Percentiles rank a stretch among this genome's conserved stretches.
phyloP scores from a whole-genome alignment of 495 filamentous ascomycete genomes.

The Xylaria curta region DNA sequence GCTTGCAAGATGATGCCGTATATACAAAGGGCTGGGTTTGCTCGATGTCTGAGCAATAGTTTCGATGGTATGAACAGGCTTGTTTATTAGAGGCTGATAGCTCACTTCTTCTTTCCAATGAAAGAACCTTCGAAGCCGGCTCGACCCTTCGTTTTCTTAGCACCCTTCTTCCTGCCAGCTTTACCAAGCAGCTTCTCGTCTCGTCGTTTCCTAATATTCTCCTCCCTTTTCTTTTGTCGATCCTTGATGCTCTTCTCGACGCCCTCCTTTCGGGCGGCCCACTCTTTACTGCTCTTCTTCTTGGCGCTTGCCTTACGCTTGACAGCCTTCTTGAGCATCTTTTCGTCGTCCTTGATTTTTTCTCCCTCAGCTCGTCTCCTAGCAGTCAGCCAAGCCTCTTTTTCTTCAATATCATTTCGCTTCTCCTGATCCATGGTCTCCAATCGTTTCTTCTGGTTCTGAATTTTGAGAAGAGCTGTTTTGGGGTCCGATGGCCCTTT shows the following conservation, averaged over 20 bases:
- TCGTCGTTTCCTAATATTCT: constrained; percentile 81
- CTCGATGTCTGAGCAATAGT: constrained; percentile 1
- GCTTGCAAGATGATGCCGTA: not conserved
- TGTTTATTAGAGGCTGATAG: not conserved
- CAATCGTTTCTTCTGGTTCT: constrained; percentile 75
- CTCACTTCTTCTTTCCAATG: constrained; percentile 54
- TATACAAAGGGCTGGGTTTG: constrained; percentile 18
- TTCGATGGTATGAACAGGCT: constrained; percentile 17
- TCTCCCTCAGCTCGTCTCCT: constrained; percentile 88
- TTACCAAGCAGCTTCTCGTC: constrained; percentile 75
- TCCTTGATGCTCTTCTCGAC: constrained; percentile 78
- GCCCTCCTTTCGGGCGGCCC: constrained; percentile 80
- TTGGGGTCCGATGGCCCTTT: constrained; percentile 82
- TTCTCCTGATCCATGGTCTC: constrained; percentile 75
- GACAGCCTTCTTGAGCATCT: constrained; percentile 90
- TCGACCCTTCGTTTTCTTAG: constrained; percentile 63
- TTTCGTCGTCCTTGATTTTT: constrained; percentile 85
- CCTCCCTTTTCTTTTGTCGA: constrained; percentile 85
- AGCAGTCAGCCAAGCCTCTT: constrained; percentile 92
- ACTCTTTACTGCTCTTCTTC: constrained; percentile 87
- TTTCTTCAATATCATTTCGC: constrained; percentile 84
- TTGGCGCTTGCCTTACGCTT: constrained; percentile 91
- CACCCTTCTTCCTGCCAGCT: constrained; percentile 63
- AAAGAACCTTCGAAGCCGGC: constrained; percentile 96
- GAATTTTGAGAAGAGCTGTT: constrained; percentile 70